phyloP scores from a whole-genome alignment of 805 yeast genomes.

The baker's yeast (Saccharomyces cerevisiae) region DNA sequence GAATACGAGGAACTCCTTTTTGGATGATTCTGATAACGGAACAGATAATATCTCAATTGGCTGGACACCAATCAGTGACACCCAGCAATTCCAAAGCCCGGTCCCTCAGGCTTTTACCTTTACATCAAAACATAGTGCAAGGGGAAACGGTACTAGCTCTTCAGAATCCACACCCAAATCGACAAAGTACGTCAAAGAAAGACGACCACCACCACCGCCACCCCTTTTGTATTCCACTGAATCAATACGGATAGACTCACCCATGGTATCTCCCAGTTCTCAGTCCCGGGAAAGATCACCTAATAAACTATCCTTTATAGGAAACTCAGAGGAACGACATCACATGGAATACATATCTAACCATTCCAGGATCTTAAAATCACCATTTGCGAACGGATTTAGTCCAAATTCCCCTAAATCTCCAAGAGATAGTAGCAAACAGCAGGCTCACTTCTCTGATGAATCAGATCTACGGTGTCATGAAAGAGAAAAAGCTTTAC shows the following conservation, averaged over 20 bases:
- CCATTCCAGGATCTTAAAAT: neutral
- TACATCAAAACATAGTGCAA: neutral
- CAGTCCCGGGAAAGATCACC: neutral
- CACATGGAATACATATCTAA: neutral
- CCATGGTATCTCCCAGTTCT: neutral
- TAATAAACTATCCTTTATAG: slow-evolving; percentile 14
- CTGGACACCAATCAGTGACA: slow-evolving; percentile 17
- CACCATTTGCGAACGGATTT: neutral
- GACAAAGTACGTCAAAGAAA: neutral
- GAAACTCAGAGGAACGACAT: slow-evolving; percentile 5
- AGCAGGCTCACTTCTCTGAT: neutral
- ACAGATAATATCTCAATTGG: slow-evolving; percentile 15
- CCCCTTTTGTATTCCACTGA: slow-evolving; percentile 9
- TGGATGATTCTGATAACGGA: slow-evolving; percentile 4
- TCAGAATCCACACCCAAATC: neutral
- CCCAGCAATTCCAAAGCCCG: neutral
- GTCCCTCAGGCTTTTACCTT: neutral
- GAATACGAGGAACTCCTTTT: slow-evolving; percentile 16
- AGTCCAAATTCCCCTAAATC: neutral
- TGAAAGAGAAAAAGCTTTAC: slow-evolving; percentile 5
- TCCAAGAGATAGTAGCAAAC: neutral
- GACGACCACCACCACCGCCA: slow-evolving; percentile 25
- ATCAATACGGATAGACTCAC: neutral
- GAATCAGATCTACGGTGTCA: neutral
- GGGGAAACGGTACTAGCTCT: neutral